Base-by-base conservation (phyloP, 768 basidiomycete genomes). In the Suillus ampliporus region DNA sequence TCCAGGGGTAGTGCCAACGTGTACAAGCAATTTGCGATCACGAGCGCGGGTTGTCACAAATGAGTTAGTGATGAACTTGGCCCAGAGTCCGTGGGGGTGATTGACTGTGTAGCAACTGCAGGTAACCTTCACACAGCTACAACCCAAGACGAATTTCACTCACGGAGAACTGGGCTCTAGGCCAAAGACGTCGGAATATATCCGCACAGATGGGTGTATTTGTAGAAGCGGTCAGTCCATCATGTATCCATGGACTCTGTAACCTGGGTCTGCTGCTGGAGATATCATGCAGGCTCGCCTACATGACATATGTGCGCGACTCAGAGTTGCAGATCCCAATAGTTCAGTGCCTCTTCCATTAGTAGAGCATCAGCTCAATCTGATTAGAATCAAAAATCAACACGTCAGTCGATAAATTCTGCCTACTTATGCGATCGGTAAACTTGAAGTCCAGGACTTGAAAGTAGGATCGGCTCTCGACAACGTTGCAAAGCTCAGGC, bases 181-280 rank as follows among this genome's bases (percentile, higher is more conserved):
- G 31, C 6, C 31, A 3, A 31, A 31, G 31, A 31, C 31, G 31
- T 31, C 31, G 31, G 31, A 31, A 31, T 15, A 38, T n/a, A n/a
- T n/a, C n/a, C n/a, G n/a, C n/a, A n/a, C n/a, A n/a, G n/a, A n/a
- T n/a, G n/a, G n/a, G n/a, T n/a, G n/a, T n/a, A n/a, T n/a, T n/a
- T 4, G 3, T 38, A 13, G 14, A 38, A 38, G 38, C 4, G 37
- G 37, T 11, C 37, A 50, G 26, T 19, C 17, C 15, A 50, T 31
- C 48, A 50, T 50, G 9, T 50, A 19, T 19, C 28, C 48, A 82
- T 82, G 79, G 80, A 19, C 74, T 81, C 78, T 1, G 81, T 82
- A 43, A 86, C 81, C 67, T 86, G 85, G 65, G 85, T 87, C 68
- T 84, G 82, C 66, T 86, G 81, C 63, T 86, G 86, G 17, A 86